A percentile compares a stretch with the other conserved stretches of the same genome.
These are phyloP conservation scores for Fallopia convolvulus DNA, from an alignment of 148 eudicot genomes.

Conservation along the genomic window DNA sequence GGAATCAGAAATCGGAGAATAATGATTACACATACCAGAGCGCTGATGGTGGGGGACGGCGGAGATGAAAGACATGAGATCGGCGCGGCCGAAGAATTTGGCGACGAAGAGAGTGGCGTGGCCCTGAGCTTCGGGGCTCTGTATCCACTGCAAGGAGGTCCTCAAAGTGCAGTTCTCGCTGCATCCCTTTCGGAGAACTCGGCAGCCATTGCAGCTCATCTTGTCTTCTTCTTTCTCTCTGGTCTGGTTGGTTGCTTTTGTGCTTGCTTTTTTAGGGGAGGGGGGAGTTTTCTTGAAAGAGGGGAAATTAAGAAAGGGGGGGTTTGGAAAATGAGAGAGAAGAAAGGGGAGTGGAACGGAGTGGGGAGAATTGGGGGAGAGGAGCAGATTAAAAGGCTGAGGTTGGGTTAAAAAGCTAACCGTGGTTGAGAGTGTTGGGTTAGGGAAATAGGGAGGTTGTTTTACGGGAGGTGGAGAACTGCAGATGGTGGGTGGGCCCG, in stretches of 20 bases:
- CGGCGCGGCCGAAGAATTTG: slow-evolving; percentile 63
- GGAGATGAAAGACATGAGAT: slow-evolving; percentile 52
- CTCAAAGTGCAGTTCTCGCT: slow-evolving; percentile 41
- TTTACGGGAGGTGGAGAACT: slow-evolving; percentile 12
- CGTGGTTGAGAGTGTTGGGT: slow-evolving; percentile 10
- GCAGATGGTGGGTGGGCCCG: slow-evolving; percentile 4
- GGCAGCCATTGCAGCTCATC: slow-evolving; percentile 82
- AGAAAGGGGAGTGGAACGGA: background rate
- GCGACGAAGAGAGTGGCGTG: slow-evolving; percentile 60
- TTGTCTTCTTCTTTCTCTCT: background rate
- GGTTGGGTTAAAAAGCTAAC: slow-evolving; percentile 15
- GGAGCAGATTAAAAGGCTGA: background rate
- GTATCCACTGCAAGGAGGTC: slow-evolving; percentile 50
- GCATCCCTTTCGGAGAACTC: slow-evolving; percentile 49
- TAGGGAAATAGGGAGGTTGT: background rate
- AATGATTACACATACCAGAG: slow-evolving; percentile 29
- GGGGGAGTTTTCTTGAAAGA: background rate
- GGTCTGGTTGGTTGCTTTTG: background rate
- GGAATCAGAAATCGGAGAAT: background rate
- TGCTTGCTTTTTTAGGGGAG: background rate
- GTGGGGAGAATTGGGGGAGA: background rate
- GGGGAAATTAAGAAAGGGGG: background rate
- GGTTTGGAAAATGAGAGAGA: slow-evolving; percentile 3
- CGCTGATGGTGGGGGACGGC: slow-evolving; percentile 37
- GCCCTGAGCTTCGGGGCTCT: slow-evolving; percentile 37